A percentile compares a stretch with the other conserved stretches of the same genome.
phyloP scores from a whole-genome alignment of 1,284 basidiomycete genomes.

The Marasmius tenuissimus region DNA sequence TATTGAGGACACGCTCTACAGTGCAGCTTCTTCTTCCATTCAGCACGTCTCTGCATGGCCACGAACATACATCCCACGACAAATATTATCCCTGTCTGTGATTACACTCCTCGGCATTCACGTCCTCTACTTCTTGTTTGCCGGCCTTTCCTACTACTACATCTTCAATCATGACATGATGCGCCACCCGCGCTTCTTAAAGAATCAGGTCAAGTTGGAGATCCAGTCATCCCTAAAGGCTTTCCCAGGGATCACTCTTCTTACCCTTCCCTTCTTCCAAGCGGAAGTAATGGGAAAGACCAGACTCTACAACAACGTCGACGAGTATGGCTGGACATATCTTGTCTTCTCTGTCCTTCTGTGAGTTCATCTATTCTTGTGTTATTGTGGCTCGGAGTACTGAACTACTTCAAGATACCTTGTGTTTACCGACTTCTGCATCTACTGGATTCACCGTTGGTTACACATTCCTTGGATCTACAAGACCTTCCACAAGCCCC shows the following conservation, averaged over 20 bases:
- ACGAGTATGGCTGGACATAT: slow-evolving; percentile 72
- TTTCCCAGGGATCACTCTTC: slow-evolving; percentile 77
- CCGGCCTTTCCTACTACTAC: slow-evolving; percentile 78
- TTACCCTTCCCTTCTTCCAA: slow-evolving; percentile 94
- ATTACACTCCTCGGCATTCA: slow-evolving; percentile 84
- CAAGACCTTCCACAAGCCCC: slow-evolving; percentile 1
- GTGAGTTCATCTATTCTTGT: slow-evolving; percentile 40
- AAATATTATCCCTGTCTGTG: slow-evolving; percentile 72
- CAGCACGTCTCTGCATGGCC: slow-evolving; percentile 68
- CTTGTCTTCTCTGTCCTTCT: slow-evolving; percentile 60
- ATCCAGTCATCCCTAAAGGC: slow-evolving; percentile 77
- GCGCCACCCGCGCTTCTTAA: slow-evolving; percentile 91
- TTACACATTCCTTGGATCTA: slow-evolving; percentile 59
- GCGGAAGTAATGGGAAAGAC: slow-evolving; percentile 89
- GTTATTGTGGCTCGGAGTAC: background rate
- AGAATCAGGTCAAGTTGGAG: slow-evolving; percentile 84
- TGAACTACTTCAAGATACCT: slow-evolving; percentile 61
- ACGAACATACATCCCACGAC: slow-evolving; percentile 78
- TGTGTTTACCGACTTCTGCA: slow-evolving; percentile 87
- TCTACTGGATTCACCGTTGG: slow-evolving; percentile 95
- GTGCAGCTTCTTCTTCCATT: slow-evolving; percentile 28
- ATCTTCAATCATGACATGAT: slow-evolving; percentile 98
- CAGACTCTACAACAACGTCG: slow-evolving; percentile 76
- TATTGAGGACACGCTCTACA: slow-evolving; percentile 28
- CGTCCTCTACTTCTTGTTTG: slow-evolving; percentile 85